Percentiles rank a stretch among this genome's conserved stretches.
Conservation (phyloP, 164 flowering plant genomes). For the Tetracentron sinense region DNA sequence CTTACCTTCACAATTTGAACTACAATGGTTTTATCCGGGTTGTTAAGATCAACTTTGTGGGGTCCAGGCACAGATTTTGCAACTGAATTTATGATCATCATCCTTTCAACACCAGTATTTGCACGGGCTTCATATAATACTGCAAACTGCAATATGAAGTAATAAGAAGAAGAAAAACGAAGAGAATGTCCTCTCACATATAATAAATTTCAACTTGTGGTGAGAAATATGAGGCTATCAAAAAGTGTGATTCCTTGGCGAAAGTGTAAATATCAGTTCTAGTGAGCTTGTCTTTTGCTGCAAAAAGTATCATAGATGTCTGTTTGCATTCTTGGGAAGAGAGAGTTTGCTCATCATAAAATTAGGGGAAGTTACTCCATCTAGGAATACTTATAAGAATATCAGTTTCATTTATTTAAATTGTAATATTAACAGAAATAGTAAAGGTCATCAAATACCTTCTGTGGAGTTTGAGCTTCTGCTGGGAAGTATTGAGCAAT, state of each 20-base stretch:
- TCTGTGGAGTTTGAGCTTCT: slow-evolving; percentile 51
- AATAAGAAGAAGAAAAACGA: not conserved
- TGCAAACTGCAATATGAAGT: slow-evolving; percentile 62
- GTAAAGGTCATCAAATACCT: slow-evolving; percentile 37
- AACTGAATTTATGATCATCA: slow-evolving; percentile 77
- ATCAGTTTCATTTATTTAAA: not conserved
- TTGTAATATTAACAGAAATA: not conserved
- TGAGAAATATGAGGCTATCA: not conserved
- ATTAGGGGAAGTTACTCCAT: too few species aligned
- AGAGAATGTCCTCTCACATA: not conserved
- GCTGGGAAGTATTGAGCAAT: slow-evolving; percentile 59
- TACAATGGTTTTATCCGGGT: slow-evolving; percentile 75
- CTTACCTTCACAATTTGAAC: slow-evolving; percentile 82
- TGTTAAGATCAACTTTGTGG: slow-evolving; percentile 84
- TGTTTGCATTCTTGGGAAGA: not conserved
- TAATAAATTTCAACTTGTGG: not conserved
- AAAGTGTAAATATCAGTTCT: not conserved
- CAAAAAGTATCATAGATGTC: not conserved
- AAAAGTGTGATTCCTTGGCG: not conserved
- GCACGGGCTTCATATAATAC: slow-evolving; percentile 89
- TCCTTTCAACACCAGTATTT: slow-evolving; percentile 82
- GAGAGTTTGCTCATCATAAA: not conserved
- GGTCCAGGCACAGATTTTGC: slow-evolving; percentile 86
- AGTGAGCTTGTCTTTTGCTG: not conserved
- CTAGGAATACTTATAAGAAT: too few species aligned